Base-by-base conservation (phyloP, 108 stramenopile genomes). In the Heterococcus sp. region DNA sequence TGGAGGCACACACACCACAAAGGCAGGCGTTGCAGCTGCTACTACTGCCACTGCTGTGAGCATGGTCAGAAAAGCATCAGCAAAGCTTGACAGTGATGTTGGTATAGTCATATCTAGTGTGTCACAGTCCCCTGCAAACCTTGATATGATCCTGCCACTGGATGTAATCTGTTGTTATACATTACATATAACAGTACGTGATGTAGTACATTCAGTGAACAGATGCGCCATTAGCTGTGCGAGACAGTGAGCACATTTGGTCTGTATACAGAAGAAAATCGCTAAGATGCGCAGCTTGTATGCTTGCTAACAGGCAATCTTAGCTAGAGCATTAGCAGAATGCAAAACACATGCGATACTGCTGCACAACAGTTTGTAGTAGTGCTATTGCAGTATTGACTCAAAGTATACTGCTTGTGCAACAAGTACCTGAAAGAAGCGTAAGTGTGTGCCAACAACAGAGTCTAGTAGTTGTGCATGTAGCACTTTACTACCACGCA, bases 121-220 rank as follows among this genome's bases (percentile, higher is more conserved):
- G 36, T 79, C 78, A 58, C 70, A 79, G 78, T 79, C 78, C 31
- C 71, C 71, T 29, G 78, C 35, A 33, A 79, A 79, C 4, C 78
- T 36, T 35, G 78, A 70, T 26, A 70, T 79, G 71, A 79, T 79
- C 11, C 78, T 64, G 2, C 78, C 78, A 36, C 11, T 68, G 14
- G 70, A 69, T 28, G 78, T 79, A 32, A 79, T 21, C 46, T 58
- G 46, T 58, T n/a, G n/a, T n/a, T n/a, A n/a, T n/a, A n/a, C n/a
- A n/a, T n/a, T n/a, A n/a, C n/a, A n/a, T n/a, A n/a, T n/a, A n/a
- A n/a, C n/a, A n/a, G n/a, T n/a, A n/a, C n/a, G n/a, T n/a, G n/a
- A n/a, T n/a, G n/a, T n/a, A n/a, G n/a, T n/a, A n/a, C n/a, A n/a
- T n/a, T n/a, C n/a, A n/a, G n/a, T n/a, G n/a, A n/a, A n/a, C n/a